A percentile compares a stretch with the other conserved stretches of the same genome.
phyloP scores from a whole-genome alignment of 2,329 filamentous ascomycete genomes.

The Phialemonium atrogriseum region DNA sequence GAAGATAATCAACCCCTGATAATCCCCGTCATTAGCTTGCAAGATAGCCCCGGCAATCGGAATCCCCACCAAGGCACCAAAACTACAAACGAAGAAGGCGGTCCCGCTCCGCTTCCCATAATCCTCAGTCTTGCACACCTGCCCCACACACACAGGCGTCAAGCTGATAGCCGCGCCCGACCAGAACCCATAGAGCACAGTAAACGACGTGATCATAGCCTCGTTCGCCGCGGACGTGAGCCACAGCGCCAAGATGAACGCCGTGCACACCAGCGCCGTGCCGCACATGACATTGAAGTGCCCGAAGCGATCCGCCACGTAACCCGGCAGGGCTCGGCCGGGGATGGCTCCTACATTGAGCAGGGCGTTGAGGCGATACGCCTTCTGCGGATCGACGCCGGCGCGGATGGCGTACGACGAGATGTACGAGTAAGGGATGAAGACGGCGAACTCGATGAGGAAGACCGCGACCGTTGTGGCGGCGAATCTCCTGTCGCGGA shows the following conservation, averaged over 20 bases:
- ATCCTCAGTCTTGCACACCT: constrained; percentile 59
- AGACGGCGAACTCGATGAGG: constrained; percentile 51
- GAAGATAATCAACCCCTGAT: constrained; percentile 46
- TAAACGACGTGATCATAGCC: constrained; percentile 49
- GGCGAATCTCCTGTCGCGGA: constrained; percentile 38
- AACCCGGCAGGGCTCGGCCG: constrained; percentile 60
- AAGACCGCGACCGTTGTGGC: constrained; percentile 47
- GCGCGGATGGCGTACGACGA: constrained; percentile 52
- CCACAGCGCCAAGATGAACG: constrained; percentile 40
- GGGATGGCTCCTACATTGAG: constrained; percentile 62
- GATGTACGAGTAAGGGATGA: constrained; percentile 62
- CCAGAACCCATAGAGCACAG: constrained; percentile 60
- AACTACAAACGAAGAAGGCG: constrained; percentile 59
- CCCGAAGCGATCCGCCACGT: constrained; percentile 58
- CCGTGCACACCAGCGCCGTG: constrained; percentile 38
- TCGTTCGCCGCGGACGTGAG: constrained; percentile 31
- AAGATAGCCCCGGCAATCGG: constrained; percentile 50
- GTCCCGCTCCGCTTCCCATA: constrained; percentile 65
- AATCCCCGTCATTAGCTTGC: constrained; percentile 33
- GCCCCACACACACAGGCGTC: constrained; percentile 63
- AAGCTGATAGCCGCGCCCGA: constrained; percentile 62
- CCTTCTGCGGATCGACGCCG: constrained; percentile 44
- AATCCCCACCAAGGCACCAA: constrained; percentile 47
- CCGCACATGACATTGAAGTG: constrained; percentile 62
- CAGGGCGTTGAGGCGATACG: constrained; percentile 60